phyloP scores from a whole-genome alignment of 2,329 filamentous ascomycete genomes.

The Talaromyces sp. region DNA sequence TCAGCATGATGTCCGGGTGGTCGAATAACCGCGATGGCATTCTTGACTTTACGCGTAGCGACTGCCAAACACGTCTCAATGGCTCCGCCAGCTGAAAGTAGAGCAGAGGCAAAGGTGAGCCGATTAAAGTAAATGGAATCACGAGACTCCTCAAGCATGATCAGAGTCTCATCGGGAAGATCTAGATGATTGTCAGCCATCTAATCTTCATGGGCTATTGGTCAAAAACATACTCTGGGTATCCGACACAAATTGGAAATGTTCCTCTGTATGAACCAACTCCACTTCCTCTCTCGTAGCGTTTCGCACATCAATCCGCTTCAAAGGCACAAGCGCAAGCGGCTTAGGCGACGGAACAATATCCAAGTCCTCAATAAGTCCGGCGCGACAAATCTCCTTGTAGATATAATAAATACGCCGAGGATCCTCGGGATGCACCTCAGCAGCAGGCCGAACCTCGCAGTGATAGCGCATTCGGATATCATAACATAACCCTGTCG shows the following conservation, averaged over 20 bases:
- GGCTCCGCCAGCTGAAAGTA: conserved; percentile 82
- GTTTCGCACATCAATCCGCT: conserved; percentile 69
- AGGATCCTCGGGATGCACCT: conserved; percentile 92
- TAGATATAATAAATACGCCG: conserved; percentile 89
- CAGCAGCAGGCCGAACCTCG: conserved; percentile 63
- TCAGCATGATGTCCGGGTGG: conserved; percentile 96
- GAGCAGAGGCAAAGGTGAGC: conserved; percentile 72
- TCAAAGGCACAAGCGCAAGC: conserved; percentile 51
- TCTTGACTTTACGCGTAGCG: conserved; percentile 75
- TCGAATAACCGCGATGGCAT: conserved; percentile 90
- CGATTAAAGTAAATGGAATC: conserved; percentile 80
- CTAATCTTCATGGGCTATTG: background rate
- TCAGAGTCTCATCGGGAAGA: conserved; percentile 56
- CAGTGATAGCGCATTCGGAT: conserved; percentile 93
- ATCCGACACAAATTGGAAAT: conserved; percentile 71
- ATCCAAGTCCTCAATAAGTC: conserved; percentile 64
- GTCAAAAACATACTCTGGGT: conserved; percentile 39
- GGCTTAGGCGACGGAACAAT: conserved; percentile 34
- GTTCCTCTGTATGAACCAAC: conserved; percentile 68
- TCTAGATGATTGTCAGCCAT: conserved; percentile 27
- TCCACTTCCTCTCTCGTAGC: conserved; percentile 77
- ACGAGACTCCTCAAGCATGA: conserved; percentile 61
- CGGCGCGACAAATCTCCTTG: conserved; percentile 75
- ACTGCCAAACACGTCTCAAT: conserved; percentile 97
- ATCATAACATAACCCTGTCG: conserved; percentile 83